Conservation (phyloP, 2,329 filamentous ascomycete genomes). For the Gyromitra esculenta region DNA sequence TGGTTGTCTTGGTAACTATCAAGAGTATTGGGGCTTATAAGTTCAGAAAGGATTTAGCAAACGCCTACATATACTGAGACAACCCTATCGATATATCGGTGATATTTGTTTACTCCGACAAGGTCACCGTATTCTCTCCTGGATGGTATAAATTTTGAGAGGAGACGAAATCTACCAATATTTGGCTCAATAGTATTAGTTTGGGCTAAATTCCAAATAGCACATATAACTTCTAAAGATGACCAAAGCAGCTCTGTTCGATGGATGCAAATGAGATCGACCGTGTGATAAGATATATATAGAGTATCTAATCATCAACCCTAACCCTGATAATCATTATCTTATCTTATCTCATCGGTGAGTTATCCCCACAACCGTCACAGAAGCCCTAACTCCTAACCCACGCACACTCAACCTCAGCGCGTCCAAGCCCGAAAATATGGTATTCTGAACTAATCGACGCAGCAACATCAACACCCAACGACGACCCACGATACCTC, state of each 20-base stretch:
- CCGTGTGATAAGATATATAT: too few species aligned
- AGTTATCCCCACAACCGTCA: slow-evolving; percentile 36
- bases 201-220: background rate
- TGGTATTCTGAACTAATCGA: slow-evolving; percentile 45
- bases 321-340: background rate
- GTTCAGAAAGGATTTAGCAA: too few species aligned
- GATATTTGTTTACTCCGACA: too few species aligned
- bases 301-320: background rate
- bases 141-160: background rate
- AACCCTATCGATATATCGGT: background rate
- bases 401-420: slow-evolving; percentile 41
- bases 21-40: too few species aligned
- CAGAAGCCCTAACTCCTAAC: slow-evolving; percentile 49
- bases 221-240: too few species aligned
- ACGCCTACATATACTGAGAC: background rate
- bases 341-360: slow-evolving; percentile 38
- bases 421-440: slow-evolving; percentile 36
- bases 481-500: slow-evolving; percentile 61
- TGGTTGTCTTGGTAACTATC: too few species aligned
- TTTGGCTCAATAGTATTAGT: background rate
- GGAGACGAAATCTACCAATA: background rate
- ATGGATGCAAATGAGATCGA: too few species aligned
- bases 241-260: too few species aligned
- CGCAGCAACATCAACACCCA: slow-evolving; percentile 62
- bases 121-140: background rate